Percentiles rank a stretch among this genome's conserved stretches.
Conservation (phyloP, 2,329 filamentous ascomycete genomes). For the Sporothrix globosa region DNA sequence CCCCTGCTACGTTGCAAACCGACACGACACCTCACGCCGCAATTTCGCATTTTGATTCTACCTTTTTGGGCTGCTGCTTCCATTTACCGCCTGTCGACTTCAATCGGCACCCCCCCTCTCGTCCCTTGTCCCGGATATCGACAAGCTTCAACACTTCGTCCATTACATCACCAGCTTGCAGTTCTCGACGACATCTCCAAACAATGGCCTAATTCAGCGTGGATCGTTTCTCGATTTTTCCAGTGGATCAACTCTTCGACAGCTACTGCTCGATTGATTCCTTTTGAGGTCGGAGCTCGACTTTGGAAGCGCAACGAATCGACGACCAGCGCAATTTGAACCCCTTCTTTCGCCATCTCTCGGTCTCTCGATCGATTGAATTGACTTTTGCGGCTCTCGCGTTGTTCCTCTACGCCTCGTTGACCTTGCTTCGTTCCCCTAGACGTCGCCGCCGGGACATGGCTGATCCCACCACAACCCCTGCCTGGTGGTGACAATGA, state of each 20-base stretch:
- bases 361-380: too few species aligned
- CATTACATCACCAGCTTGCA: not conserved
- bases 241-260: not conserved
- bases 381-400: not conserved
- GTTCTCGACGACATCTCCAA: not conserved
- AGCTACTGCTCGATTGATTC: not conserved
- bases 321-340: not conserved
- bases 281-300: not conserved
- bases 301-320: not conserved
- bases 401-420: not conserved
- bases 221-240: too few species aligned
- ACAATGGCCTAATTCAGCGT: constrained; percentile 5
- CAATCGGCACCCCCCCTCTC: not conserved
- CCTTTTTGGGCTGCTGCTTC: not conserved
- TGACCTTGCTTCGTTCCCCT: not conserved
- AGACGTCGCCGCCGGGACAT: constrained; percentile 33
- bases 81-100: not conserved
- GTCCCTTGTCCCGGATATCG: not conserved
- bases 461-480: constrained; percentile 33
- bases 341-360: not conserved
- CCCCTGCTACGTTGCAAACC: not conserved
- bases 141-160: not conserved
- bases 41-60: not conserved
- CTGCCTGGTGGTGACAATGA: constrained; percentile 59
- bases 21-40: not conserved